These are phyloP conservation scores for Pseudogymnoascus sp. DNA, from an alignment of 2,329 filamentous ascomycete species.

Conservation along the genomic window DNA sequence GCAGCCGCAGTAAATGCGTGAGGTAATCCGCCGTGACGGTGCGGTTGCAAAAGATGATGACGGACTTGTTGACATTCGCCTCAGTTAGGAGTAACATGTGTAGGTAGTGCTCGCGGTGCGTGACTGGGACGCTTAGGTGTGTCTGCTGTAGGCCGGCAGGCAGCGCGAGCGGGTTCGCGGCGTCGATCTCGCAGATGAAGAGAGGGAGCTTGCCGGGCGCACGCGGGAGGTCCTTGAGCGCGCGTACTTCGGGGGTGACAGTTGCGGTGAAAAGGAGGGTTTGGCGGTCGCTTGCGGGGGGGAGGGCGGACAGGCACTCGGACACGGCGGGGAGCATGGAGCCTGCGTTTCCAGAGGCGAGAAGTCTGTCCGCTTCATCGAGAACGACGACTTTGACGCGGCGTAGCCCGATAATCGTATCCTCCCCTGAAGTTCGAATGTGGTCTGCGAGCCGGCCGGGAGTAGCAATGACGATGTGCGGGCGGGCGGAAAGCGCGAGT, in stretches of 20 bases:
- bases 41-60: slow-evolving; percentile 92
- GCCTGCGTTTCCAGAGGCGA: slow-evolving; percentile 64
- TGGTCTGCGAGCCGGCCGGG: slow-evolving; percentile 91
- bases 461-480: slow-evolving; percentile 90
- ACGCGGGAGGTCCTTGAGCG: slow-evolving; percentile 70
- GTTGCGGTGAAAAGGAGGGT: slow-evolving; percentile 95
- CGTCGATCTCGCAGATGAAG: slow-evolving; percentile 85
- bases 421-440: slow-evolving; percentile 81
- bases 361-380: slow-evolving; percentile 88
- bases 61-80: slow-evolving; percentile 64
- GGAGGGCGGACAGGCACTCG: slow-evolving; percentile 75
- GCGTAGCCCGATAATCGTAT: slow-evolving; percentile 76
- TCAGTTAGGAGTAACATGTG: slow-evolving; percentile 81
- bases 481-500: slow-evolving; percentile 70
- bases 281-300: slow-evolving; percentile 71
- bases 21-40: slow-evolving; percentile 83
- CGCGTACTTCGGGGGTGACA: slow-evolving; percentile 83
- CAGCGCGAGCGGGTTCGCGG: slow-evolving; percentile 59
- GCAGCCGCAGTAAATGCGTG: slow-evolving; percentile 76
- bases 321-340: slow-evolving; percentile 94
- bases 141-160: slow-evolving; percentile 75
- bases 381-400: slow-evolving; percentile 82
- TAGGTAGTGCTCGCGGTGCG: slow-evolving; percentile 90
- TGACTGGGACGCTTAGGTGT: slow-evolving; percentile 82
- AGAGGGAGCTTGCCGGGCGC: slow-evolving; percentile 65